A percentile compares a stretch with the other conserved stretches of the same genome.
Conservation (phyloP, 2,329 filamentous ascomycete genomes). For the Alternaria longipes region DNA sequence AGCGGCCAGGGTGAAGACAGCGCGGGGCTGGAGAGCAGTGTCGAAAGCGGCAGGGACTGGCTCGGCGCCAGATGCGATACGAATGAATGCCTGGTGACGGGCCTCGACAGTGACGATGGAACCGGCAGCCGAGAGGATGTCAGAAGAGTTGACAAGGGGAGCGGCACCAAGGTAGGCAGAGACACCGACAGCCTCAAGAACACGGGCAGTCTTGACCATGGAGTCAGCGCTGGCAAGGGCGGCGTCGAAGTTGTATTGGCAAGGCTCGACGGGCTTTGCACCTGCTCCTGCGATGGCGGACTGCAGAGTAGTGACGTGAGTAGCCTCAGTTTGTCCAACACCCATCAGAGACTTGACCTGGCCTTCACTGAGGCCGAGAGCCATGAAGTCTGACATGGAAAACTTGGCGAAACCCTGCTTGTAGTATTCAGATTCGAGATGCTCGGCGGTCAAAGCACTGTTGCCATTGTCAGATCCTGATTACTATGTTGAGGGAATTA, state of each 20-base stretch:
- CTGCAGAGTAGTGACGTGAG: slow-evolving; percentile 69
- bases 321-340: slow-evolving; percentile 70
- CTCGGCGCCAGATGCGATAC: slow-evolving; percentile 64
- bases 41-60: slow-evolving; percentile 76
- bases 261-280: slow-evolving; percentile 71
- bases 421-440: slow-evolving; percentile 79
- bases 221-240: slow-evolving; percentile 68
- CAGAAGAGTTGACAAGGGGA: slow-evolving; percentile 67
- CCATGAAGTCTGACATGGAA: slow-evolving; percentile 69
- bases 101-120: slow-evolving; percentile 78
- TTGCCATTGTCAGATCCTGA: slow-evolving; percentile 41
- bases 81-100: slow-evolving; percentile 77
- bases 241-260: slow-evolving; percentile 73
- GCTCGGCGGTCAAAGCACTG: slow-evolving; percentile 76
- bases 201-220: slow-evolving; percentile 74
- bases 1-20: slow-evolving; percentile 77
- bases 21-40: slow-evolving; percentile 71
- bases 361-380: slow-evolving; percentile 65
- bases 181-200: slow-evolving; percentile 77
- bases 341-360: slow-evolving; percentile 69
- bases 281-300: slow-evolving; percentile 69
- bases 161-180: slow-evolving; percentile 77
- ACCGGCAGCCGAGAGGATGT: slow-evolving; percentile 71
- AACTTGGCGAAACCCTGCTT: slow-evolving; percentile 74
- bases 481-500: slow-evolving; percentile 19